Base-by-base conservation (phyloP, 331 rosid species). In the Dryas integrifolia region DNA sequence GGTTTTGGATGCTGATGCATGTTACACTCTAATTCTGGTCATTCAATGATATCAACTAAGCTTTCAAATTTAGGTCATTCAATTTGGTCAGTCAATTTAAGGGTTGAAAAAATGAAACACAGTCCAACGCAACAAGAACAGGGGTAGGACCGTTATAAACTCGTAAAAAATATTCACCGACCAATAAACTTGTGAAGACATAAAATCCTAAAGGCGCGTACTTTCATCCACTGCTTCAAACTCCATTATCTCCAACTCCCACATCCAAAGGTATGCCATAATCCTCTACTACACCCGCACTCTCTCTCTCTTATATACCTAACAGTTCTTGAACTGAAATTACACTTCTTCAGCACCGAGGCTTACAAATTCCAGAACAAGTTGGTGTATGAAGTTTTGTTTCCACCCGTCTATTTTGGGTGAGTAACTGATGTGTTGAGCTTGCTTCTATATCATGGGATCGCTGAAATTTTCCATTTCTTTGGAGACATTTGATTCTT, bases 391-490 rank as follows among this genome's bases (percentile, higher is more conserved):
- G 4, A 49, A 41, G 61, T 38, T 35, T 4, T 58, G 44, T 30
- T 58, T 26, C 30, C 24, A 9, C 38, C 38, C 21, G 44, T 67
- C 3, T 35, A 46, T 63, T 11, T 11, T 24, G 43, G 74, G 74
- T 41, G 50, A 70, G 74, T 70, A 30, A 50, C 30, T 35, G 30
- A 67, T 48, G 43, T 15, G 14, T 49, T 67, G 26, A 61, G 58
- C 57, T 52, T 64, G 52, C 62, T 78, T 75, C 26, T 68, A 21
- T 65, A 53, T 74, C 65, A 93, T 93, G 98, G 92, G 91, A 44
- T 87, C 86, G 0, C 80, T 93, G 18, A 82, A 82, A 73, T 69
- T 94, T 75, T 75, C 87, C 16, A 48, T 81, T 73, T 80, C 79
- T 45, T 67, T 83, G 45, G 89, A 88, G 14, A 18, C 84, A 8